Percentiles rank a stretch among this genome's conserved stretches.
phyloP scores from a whole-genome alignment of 1,284 basidiomycete genomes.

The Laetiporus sulphureus region DNA sequence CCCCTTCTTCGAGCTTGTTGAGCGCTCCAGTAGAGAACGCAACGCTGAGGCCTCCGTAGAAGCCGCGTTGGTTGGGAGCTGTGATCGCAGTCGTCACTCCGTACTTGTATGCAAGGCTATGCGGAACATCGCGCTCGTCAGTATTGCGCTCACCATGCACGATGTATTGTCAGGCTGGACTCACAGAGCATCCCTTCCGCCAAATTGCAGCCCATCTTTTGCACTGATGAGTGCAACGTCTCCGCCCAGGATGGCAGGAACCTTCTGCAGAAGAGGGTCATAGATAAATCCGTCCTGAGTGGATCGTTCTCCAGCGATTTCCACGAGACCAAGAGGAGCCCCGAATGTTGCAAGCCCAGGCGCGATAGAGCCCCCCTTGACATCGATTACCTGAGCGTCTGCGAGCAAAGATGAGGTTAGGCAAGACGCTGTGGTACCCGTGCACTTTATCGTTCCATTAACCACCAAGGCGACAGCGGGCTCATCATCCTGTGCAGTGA shows the following conservation, averaged over 20 bases:
- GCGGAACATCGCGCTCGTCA: no score
- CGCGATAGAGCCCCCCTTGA: slow-evolving; percentile 38
- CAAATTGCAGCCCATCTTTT: slow-evolving; percentile 71
- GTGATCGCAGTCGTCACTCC: slow-evolving; percentile 35
- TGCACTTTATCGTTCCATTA: slow-evolving; percentile 38
- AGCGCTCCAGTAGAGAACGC: slow-evolving; percentile 39
- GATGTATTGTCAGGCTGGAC: no score
- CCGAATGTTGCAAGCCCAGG: slow-evolving; percentile 32
- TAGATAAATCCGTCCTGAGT: slow-evolving; percentile 40
- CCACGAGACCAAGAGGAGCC: slow-evolving; percentile 28
- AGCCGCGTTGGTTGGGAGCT: slow-evolving; percentile 35
- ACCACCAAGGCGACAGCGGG: slow-evolving; percentile 30
- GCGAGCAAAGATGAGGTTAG: slow-evolving; percentile 24
- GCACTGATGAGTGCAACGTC: slow-evolving; percentile 54
- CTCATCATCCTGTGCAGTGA: slow-evolving; percentile 10
- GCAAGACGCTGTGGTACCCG: slow-evolving; percentile 24
- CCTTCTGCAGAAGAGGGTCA: slow-evolving; percentile 39
- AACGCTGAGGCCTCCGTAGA: slow-evolving; percentile 44
- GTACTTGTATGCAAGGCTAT: slow-evolving; percentile 30
- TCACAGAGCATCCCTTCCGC: slow-evolving; percentile 66
- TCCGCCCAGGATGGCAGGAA: slow-evolving; percentile 44
- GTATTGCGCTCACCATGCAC: no score
- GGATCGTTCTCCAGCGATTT: slow-evolving; percentile 35
- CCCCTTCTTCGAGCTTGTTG: slow-evolving; percentile 39
- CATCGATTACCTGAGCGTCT: slow-evolving; percentile 21